These are phyloP conservation scores for Pseudofabraea citricarpa DNA, from an alignment of 2,329 filamentous ascomycete species.

Conservation along the genomic window DNA sequence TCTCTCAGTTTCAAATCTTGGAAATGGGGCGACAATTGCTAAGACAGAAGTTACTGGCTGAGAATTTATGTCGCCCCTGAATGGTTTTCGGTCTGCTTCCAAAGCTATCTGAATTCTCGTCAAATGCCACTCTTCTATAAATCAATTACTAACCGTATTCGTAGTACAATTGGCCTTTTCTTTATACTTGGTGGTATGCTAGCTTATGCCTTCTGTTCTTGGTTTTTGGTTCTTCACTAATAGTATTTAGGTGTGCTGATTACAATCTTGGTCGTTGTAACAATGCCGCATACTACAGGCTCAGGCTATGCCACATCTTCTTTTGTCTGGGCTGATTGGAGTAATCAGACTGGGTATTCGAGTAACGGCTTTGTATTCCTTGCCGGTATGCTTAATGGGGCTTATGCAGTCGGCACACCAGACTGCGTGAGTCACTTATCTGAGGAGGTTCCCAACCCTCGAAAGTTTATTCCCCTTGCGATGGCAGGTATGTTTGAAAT, in stretches of 20 bases:
- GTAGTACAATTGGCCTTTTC: slow-evolving; percentile 41
- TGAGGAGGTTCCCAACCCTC: slow-evolving; percentile 51
- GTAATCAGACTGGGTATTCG: slow-evolving; percentile 38
- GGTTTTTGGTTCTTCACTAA: slow-evolving; percentile 45
- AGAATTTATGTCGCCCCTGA: too few relatives aligned
- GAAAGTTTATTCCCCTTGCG: slow-evolving; percentile 7
- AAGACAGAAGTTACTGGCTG: too few relatives aligned
- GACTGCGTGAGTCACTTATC: slow-evolving; percentile 62
- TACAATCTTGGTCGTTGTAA: slow-evolving; percentile 49
- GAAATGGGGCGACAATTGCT: too few relatives aligned
- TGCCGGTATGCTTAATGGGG: slow-evolving; percentile 60
- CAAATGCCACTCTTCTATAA: too few relatives aligned
- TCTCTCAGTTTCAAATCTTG: too few relatives aligned
- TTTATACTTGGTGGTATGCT: slow-evolving; percentile 56
- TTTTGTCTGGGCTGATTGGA: slow-evolving; percentile 41
- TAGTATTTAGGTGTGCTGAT: slow-evolving; percentile 51
- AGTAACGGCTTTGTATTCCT: slow-evolving; percentile 54
- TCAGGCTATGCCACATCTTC: slow-evolving; percentile 32
- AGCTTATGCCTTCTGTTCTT: too few relatives aligned
- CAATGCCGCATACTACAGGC: slow-evolving; percentile 44
- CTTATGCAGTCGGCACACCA: slow-evolving; percentile 61
- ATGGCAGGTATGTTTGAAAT: not conserved
- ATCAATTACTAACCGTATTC: too few relatives aligned
- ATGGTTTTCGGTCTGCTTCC: too few relatives aligned
- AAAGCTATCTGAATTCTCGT: too few relatives aligned